A percentile compares a stretch with the other conserved stretches of the same genome.
Evolutionary conservation across 441 rosid species (phyloP).

Genomic region (Euphorbia neoarborescens): DNA sequence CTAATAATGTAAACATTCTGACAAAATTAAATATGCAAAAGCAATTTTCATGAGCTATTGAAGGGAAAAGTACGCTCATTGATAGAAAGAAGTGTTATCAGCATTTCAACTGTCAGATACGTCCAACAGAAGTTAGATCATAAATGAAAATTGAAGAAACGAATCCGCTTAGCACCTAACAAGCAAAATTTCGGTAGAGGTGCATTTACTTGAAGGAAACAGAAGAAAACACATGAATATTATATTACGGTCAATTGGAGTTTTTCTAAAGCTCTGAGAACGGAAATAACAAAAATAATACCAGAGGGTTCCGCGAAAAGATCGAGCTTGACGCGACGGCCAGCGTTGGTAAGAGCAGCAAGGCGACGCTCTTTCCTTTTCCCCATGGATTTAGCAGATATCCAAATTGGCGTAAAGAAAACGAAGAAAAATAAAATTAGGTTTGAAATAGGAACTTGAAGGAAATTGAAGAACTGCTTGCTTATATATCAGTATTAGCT

Average conservation of each 20-base stretch:
- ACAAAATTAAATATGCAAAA: background rate
- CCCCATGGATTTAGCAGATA: conserved; percentile 46
- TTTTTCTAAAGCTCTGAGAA: too few relatives aligned
- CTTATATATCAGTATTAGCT: too few relatives aligned
- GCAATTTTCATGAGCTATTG: background rate
- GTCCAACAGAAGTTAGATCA: background rate
- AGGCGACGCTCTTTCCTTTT: conserved; percentile 85
- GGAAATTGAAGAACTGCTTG: too few relatives aligned
- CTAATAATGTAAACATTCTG: background rate
- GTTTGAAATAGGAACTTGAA: background rate
- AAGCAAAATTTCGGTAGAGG: background rate
- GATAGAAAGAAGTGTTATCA: background rate
- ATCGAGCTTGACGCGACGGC: conserved; percentile 94
- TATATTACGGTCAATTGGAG: too few relatives aligned
- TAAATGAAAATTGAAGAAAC: background rate
- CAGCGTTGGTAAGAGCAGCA: conserved; percentile 64
- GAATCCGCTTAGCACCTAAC: background rate
- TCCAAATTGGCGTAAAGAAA: background rate
- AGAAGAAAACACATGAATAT: background rate
- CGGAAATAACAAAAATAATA: conserved; percentile 17
- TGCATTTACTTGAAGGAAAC: background rate
- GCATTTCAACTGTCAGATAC: background rate
- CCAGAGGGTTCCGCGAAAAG: conserved; percentile 99
- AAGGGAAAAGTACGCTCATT: background rate
- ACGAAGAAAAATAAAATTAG: background rate